Base-by-base conservation (phyloP, 345 rosid genomes). In the Ailanthus altissimus region DNA sequence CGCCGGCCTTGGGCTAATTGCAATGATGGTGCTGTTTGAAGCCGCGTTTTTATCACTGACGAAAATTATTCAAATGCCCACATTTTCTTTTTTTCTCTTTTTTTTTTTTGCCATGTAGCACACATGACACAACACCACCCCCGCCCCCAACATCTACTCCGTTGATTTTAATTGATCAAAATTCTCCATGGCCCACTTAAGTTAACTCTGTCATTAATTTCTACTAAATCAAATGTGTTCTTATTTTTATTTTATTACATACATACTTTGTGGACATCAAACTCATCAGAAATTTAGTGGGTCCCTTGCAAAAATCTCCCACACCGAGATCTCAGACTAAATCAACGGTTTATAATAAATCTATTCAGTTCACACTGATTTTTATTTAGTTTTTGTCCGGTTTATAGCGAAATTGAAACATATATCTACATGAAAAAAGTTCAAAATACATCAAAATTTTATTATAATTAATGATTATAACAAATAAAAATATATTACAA, bases 281-380 rank as follows among this genome's bases (percentile, higher is more conserved):
- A 62, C 72, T 71, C 65, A 67, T 54, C 69, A 14, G 21, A 78
- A 79, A 80, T 80, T 83, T 77, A 61, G 78, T 70, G 80, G 86
- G 80, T 58, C 80, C 73, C 63, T 0, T 0, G 5, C 54, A 0
- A 23, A 51, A 56, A 65, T 65, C 56, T 56, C 23, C 16, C 54
- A 16, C 23, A 5, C 36, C 53, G 8, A n/a, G 65, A 58, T 21
- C 11, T 7, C 0, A 0, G 16, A 49, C 74, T 11, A 8, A 32
- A 83, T 77, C 71, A 54, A 63, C 67, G 78, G 79, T 51, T 32
- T 54, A 50, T 23, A 26, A 59, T 72, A 10, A 45, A 32, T 32
- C 38, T 32, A 32, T 32, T 3, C 1, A 1, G 3, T 32, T 32
- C 38, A 32, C 38, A 32, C n/a, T n/a, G 38, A 32, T 32, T 32